Base-by-base conservation (phyloP, 805 yeast genomes). In the Yamadazyma scolyti region DNA sequence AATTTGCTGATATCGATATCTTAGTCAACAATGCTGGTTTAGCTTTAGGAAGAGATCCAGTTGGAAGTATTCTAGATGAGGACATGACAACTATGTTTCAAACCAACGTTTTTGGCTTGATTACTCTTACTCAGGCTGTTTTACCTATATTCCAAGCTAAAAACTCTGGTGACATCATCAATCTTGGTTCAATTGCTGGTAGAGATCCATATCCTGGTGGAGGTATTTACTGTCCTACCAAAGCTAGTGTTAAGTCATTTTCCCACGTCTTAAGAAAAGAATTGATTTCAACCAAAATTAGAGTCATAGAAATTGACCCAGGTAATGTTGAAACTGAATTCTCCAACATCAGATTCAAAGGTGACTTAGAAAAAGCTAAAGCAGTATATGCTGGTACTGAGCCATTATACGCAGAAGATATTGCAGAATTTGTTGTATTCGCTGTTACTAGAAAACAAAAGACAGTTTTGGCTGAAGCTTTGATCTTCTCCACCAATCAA, bases 101-200 rank as follows among this genome's bases (percentile, higher is more conserved):
- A 47, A 87, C 96, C 37, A 90, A 89, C 50, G 96, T 90, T 3
- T 53, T 86, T 35, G 97, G 96, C 3, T 67, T 89, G 56, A 83
- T 89, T 38, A 75, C 82, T 18, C 59, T 89, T 40, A 88, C 96
- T 5, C 96, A 90, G 57, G 77, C 81, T 5, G 71, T 88, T 16
- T 59, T 90, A 27, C 80, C 81, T 23, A 72, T 74, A 30, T 75
- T 89, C 72, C 79, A 82, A 52, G 66, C 68, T 35, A 79, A 82
- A 46, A 77, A 82, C 53, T 50, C 68, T 11, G 89, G 89, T 47
- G 88, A 80, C 48, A 80, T 82, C 41, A 81, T 82, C 37, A 82
- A 80, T 47, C 50, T 82, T 40, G 88, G 89, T 4, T 81, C 89
- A 4, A 77, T 80, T 50, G 90, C 90, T 8, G 90, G 88, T 23